Evolutionary conservation across 495 filamentous ascomycete species (phyloP).

Genomic region (Ramalina peruviana): DNA sequence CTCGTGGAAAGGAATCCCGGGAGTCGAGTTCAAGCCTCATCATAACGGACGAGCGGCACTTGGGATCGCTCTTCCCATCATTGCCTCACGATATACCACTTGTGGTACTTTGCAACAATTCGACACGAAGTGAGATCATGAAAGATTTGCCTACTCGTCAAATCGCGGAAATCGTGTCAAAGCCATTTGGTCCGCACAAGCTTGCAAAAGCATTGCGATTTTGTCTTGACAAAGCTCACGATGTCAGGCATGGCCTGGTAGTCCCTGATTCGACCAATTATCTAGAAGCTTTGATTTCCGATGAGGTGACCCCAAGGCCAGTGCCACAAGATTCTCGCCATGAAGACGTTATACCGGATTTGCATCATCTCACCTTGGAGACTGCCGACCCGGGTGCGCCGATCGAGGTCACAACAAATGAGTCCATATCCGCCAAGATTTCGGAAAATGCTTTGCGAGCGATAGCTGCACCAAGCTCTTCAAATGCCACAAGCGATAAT

Average conservation of each 20-base stretch:
- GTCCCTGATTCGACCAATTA: neutral
- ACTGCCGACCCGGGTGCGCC: constrained; percentile 4
- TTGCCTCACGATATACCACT: neutral
- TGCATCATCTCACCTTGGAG: constrained; percentile 8
- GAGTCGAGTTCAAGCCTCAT: constrained; percentile 16
- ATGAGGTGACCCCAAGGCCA: neutral
- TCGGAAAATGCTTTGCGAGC: constrained; percentile 15
- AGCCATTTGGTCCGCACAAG: constrained; percentile 51
- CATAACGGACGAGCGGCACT: constrained; percentile 25
- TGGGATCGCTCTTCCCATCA: constrained; percentile 1
- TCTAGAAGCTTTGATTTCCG: neutral
- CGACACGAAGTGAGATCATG: constrained; percentile 7
- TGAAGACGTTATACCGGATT: constrained; percentile 2
- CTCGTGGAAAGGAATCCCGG: neutral
- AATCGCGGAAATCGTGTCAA: constrained; percentile 32
- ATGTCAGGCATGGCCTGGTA: neutral
- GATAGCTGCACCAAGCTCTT: constrained; percentile 1
- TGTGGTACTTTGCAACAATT: constrained; percentile 14
- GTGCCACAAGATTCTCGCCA: neutral
- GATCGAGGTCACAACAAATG: constrained; percentile 9
- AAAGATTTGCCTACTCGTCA: neutral
- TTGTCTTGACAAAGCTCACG: constrained; percentile 19
- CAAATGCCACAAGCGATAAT: neutral
- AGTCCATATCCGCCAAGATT: constrained; percentile 7
- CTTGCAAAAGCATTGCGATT: constrained; percentile 37